These are phyloP conservation scores for Pseudogymnoascus sp. DNA, from an alignment of 2,329 filamentous ascomycete genomes.

Conservation along the genomic window DNA sequence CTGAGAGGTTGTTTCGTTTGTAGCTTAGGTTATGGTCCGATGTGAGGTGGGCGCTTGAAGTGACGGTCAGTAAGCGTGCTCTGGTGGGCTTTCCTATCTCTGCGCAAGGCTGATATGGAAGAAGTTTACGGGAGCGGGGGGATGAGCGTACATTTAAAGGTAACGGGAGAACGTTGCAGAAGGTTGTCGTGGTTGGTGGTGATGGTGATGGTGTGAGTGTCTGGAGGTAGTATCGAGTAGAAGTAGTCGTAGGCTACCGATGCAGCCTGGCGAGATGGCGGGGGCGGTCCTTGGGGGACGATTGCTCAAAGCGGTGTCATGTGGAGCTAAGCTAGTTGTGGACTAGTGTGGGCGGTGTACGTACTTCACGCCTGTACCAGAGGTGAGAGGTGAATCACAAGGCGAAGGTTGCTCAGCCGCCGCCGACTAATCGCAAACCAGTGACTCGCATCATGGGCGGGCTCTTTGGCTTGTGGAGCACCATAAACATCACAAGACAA, in stretches of 20 bases:
- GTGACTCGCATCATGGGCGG: conserved; percentile 4
- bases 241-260: conserved; percentile 12
- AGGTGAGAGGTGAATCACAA: conserved; percentile 7
- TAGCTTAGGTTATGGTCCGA: conserved; percentile 6
- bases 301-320: conserved; percentile 9
- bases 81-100: neutral
- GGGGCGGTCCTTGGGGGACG: conserved; percentile 1
- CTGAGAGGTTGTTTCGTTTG: conserved; percentile 19
- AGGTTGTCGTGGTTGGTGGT: conserved; percentile 18
- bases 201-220: conserved; percentile 21
- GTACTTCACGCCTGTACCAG: neutral
- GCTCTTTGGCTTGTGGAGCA: neutral
- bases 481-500: conserved; percentile 4
- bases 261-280: conserved; percentile 11
- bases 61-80: conserved; percentile 5
- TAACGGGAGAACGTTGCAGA: conserved; percentile 6
- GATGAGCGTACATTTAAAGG: neutral
- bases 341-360: neutral
- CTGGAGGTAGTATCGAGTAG: conserved; percentile 8
- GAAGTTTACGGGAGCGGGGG: neutral
- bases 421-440: conserved; percentile 3
- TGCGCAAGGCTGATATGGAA: neutral
- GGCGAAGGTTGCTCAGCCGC: conserved; percentile 8
- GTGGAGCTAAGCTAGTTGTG: neutral
- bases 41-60: conserved; percentile 3